Base-by-base conservation (phyloP, 495 filamentous ascomycete genomes). In the Aspergillus campestris region DNA sequence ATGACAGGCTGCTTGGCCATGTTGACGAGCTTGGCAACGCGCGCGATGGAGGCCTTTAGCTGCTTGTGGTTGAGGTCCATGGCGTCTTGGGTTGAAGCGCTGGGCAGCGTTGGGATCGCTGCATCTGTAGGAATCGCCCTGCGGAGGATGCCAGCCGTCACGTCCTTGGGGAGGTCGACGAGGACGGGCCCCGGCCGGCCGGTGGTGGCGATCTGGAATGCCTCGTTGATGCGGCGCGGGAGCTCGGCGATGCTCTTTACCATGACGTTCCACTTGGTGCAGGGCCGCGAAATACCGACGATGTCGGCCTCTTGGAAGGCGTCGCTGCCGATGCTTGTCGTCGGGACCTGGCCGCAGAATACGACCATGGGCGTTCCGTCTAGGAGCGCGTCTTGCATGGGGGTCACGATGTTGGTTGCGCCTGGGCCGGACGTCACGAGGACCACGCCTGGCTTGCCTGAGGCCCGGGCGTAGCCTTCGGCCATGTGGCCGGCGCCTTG, bases 401-500 rank as follows among this genome's bases (percentile, higher is more conserved):
- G 79, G 8, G 79, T 82, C 14, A 81, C 65, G 8, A 80, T 70
- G 49, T 82, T 83, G 18, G 79, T 81, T 14, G 76, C 77, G 34
- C 79, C 79, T 34, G 79, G 79, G 14, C 79, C 79, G n/a, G 79
- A 82, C 15, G 79, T 83, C 31, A 83, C 79, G 6, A 83, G 60
- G 33, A 83, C 79, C 6, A 83, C 77, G 49, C 79, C 79, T 34
- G 78, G 77, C 55, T 75, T 77, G 35, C 79, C 79, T 40, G 72
- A 74, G 14, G 77, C 79, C 48, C 79, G 66, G 14, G 79, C 79
- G 55, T 83, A 83, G 9, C 79, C 79, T 55, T 82, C 74, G 4
- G 79, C 79, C 79, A 81, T 82, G 57, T 82, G 79, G 32, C 79
- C 78, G 28, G 79, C 79, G 46, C 78, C 78, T 60, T 83, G 79